A percentile compares a stretch with the other conserved stretches of the same genome.
These are phyloP conservation scores for Citrullus mucosospermus DNA, from an alignment of 306 rosid genomes.

Conservation along the genomic window DNA sequence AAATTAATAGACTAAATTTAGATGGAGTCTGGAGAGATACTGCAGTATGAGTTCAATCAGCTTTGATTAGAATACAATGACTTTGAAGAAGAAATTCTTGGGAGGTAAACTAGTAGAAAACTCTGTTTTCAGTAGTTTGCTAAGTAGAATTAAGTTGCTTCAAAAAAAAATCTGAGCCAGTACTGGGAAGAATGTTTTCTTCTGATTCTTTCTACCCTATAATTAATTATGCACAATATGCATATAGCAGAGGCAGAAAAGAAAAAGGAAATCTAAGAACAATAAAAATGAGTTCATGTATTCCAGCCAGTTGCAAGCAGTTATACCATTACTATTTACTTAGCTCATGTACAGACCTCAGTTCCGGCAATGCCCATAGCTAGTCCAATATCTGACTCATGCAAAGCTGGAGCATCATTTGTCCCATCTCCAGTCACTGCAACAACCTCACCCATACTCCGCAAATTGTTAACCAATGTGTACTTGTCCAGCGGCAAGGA, in stretches of 20 bases:
- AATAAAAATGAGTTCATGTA: neutral
- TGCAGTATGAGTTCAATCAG: neutral
- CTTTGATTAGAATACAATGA: neutral
- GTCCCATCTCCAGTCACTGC: slow-evolving; percentile 99
- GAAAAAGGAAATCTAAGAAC: neutral
- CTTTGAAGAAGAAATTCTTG: neutral
- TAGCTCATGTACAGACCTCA: slow-evolving; percentile 41
- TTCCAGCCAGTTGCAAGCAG: neutral
- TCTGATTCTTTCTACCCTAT: neutral
- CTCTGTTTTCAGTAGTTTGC: neutral
- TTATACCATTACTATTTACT: neutral
- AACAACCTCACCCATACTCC: slow-evolving; percentile 59
- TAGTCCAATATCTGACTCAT: slow-evolving; percentile 91
- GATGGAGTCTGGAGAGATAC: neutral
- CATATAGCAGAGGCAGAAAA: neutral
- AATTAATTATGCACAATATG: neutral
- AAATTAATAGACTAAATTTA: neutral
- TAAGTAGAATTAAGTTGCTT: neutral
- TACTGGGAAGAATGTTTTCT: neutral
- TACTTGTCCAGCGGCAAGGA: slow-evolving; percentile 78
- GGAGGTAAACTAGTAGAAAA: neutral
- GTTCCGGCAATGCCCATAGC: slow-evolving; percentile 99
- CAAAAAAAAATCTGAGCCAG: neutral
- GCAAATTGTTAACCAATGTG: slow-evolving; percentile 57
- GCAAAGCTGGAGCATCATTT: slow-evolving; percentile 94